Conservation (phyloP, 1,284 basidiomycete genomes). For the Ceratobasidium sp. region DNA sequence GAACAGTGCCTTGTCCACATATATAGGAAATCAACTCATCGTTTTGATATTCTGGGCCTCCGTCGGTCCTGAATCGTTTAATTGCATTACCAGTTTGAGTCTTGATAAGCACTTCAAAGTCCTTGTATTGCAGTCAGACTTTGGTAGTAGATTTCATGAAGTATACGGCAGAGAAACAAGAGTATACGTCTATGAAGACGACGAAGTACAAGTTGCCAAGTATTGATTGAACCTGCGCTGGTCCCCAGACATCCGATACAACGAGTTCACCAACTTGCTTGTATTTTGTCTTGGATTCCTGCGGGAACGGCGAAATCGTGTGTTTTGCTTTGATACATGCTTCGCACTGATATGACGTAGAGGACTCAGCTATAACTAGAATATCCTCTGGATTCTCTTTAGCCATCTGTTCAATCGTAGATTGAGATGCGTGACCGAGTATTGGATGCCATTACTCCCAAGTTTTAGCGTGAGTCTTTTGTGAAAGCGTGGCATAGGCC, state of each 20-base stretch:
- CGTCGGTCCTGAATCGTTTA: not conserved
- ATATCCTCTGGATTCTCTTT: not conserved
- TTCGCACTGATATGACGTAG: not conserved
- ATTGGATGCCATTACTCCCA: conserved; percentile 10
- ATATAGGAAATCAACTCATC: not conserved
- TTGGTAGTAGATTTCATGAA: not conserved
- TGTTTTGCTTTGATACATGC: not conserved
- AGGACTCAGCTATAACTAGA: not conserved
- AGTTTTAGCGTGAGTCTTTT: not conserved
- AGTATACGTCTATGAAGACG: not conserved
- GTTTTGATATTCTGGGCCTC: not conserved
- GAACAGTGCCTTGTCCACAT: not conserved
- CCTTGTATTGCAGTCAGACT: not conserved
- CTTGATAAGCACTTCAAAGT: not conserved
- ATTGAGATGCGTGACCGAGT: not conserved
- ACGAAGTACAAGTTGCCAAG: not conserved
- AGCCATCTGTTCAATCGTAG: not conserved
- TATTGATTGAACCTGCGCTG: not conserved
- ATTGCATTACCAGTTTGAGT: not conserved
- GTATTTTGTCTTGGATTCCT: not conserved
- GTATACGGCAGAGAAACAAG: not conserved
- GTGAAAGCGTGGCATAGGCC: not conserved
- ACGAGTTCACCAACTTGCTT: not conserved
- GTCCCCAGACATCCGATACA: conserved; percentile 17
- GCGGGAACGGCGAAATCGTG: not conserved